A percentile compares a stretch with the other conserved stretches of the same genome.
Conservation (phyloP, 768 basidiomycete genomes). For the Lactarius sanguifluus region DNA sequence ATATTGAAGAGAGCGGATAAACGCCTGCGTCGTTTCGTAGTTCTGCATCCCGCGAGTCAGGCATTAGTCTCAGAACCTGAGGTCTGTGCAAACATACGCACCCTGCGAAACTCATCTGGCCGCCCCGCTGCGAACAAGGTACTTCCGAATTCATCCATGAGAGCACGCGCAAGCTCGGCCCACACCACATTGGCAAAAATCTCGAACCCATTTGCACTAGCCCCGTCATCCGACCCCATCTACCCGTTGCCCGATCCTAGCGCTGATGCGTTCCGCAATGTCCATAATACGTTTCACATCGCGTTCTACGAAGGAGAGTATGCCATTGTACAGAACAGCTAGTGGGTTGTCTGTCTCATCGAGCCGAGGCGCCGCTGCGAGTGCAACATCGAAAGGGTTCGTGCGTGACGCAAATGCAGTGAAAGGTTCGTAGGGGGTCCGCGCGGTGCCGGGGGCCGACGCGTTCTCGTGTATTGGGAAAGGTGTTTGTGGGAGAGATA, state of each 20-base stretch:
- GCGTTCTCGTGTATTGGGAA: conserved; percentile 40
- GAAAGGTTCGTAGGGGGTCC: conserved; percentile 54
- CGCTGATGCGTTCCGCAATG: conserved; percentile 64
- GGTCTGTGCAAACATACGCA: conserved; percentile 36
- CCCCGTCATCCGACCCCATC: conserved; percentile 19
- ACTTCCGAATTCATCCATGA: conserved; percentile 82
- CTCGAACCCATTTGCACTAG: conserved; percentile 56
- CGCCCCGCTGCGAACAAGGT: conserved; percentile 89
- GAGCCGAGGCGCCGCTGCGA: conserved; percentile 50
- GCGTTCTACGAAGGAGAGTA: conserved; percentile 77
- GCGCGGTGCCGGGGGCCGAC: conserved; percentile 44
- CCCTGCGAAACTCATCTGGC: conserved; percentile 87
- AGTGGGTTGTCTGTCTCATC: conserved; percentile 69
- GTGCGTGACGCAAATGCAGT: conserved; percentile 48
- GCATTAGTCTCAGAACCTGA: not conserved
- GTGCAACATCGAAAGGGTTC: conserved; percentile 40
- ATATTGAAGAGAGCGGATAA: conserved; percentile 80
- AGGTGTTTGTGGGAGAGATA: conserved; percentile 75
- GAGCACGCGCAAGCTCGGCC: conserved; percentile 75
- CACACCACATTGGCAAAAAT: conserved; percentile 88
- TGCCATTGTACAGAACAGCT: conserved; percentile 73
- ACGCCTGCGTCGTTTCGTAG: conserved; percentile 79
- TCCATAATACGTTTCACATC: conserved; percentile 76
- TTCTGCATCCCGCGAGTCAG: conserved; percentile 49
- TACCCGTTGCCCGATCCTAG: conserved; percentile 43